Conservation (phyloP, 1,284 basidiomycete species). For the Apiotrichum domesticum region DNA sequence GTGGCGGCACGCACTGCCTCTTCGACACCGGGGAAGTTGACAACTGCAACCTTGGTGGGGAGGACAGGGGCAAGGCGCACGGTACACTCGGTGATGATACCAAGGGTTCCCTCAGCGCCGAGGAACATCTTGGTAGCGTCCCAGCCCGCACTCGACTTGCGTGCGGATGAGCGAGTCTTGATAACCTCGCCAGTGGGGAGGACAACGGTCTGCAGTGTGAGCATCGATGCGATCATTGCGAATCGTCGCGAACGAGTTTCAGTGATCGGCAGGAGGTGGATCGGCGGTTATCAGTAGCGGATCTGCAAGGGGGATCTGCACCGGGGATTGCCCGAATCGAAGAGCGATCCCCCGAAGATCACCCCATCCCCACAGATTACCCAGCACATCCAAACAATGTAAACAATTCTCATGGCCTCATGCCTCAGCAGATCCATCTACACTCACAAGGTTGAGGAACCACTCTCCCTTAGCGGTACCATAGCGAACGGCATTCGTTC, state of each 20-base stretch:
- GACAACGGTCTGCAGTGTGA: slow-evolving; percentile 65
- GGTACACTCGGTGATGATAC: slow-evolving; percentile 87
- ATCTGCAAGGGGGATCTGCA: no score
- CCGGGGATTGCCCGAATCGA: no score
- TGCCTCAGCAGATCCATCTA: background rate
- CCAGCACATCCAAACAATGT: no score
- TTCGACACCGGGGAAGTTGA: slow-evolving; percentile 51
- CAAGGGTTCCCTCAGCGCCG: slow-evolving; percentile 88
- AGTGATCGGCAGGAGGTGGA: no score
- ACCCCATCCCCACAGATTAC: no score
- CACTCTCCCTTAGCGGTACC: slow-evolving; percentile 78
- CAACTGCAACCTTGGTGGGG: slow-evolving; percentile 58
- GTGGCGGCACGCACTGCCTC: slow-evolving; percentile 61
- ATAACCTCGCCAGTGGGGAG: slow-evolving; percentile 86
- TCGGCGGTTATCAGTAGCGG: no score
- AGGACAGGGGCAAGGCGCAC: slow-evolving; percentile 70
- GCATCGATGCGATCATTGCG: background rate
- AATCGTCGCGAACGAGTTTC: no score
- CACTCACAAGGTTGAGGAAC: slow-evolving; percentile 69
- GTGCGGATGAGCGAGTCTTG: slow-evolving; percentile 76
- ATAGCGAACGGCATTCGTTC: slow-evolving; percentile 81
- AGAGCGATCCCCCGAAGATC: no score
- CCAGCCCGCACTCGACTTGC: slow-evolving; percentile 85
- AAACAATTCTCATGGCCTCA: no score
- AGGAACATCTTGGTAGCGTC: slow-evolving; percentile 89